These are phyloP conservation scores for Entrophospora sp. DNA, from an alignment of 192 early-diverging fungal genomes.

Conservation along the genomic window DNA sequence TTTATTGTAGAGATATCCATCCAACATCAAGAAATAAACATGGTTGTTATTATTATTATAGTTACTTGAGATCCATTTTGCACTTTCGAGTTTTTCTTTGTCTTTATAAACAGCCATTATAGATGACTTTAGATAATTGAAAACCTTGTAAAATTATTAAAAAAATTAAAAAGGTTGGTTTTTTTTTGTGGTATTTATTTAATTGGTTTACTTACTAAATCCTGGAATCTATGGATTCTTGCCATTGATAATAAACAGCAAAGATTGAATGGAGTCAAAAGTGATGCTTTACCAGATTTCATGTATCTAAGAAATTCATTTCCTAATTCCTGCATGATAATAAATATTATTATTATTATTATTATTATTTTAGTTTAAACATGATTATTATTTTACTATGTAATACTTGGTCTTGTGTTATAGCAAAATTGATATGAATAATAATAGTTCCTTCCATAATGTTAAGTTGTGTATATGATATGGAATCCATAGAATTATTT, in stretches of 20 bases:
- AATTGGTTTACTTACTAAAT: slow-evolving; percentile 31
- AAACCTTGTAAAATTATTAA: slow-evolving; percentile 15
- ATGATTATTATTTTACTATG: slow-evolving; percentile 20
- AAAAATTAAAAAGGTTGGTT: background rate
- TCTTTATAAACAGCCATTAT: slow-evolving; percentile 40
- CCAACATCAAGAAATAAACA: background rate
- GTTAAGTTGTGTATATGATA: slow-evolving; percentile 31
- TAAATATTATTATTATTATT: background rate
- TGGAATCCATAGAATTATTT: slow-evolving; percentile 18
- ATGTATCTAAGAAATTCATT: slow-evolving; percentile 45
- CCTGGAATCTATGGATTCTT: slow-evolving; percentile 62
- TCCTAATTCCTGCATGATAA: slow-evolving; percentile 34
- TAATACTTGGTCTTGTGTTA: slow-evolving; percentile 60
- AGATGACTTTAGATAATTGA: slow-evolving; percentile 40
- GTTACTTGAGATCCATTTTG: slow-evolving; percentile 36
- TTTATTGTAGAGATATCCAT: background rate
- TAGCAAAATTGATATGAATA: background rate
- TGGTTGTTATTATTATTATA: background rate
- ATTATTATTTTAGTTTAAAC: no score
- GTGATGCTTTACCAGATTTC: slow-evolving; percentile 30
- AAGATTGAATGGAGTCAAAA: slow-evolving; percentile 53
- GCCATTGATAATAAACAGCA: slow-evolving; percentile 59
- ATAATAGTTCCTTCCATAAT: slow-evolving; percentile 48
- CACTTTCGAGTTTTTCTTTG: slow-evolving; percentile 31
- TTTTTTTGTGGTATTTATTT: background rate